phyloP scores from a whole-genome alignment of 345 rosid species.

The Moringa oleifera region DNA sequence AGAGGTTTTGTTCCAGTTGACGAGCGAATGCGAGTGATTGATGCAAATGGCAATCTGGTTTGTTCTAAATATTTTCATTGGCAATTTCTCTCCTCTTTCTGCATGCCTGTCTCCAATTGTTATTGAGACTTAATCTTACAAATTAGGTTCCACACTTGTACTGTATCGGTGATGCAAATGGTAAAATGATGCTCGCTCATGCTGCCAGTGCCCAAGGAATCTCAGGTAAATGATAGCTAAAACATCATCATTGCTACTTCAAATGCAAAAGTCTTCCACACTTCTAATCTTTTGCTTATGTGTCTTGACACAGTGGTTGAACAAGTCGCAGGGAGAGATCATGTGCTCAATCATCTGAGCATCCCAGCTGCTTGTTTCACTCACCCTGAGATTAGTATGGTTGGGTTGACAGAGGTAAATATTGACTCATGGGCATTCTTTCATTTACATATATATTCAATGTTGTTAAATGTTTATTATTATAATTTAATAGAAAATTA shows the following conservation, averaged over 20 bases:
- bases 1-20: constrained; percentile 93
- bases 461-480: too few species aligned
- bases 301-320: constrained; percentile 68
- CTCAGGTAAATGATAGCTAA: constrained; percentile 48
- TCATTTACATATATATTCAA: not conserved
- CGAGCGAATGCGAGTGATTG: constrained; percentile 83
- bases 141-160: constrained; percentile 78
- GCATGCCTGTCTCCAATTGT: not conserved
- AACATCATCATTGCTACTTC: not conserved
- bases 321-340: constrained; percentile 89
- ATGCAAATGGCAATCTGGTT: constrained; percentile 77
- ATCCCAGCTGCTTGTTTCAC: constrained; percentile 99
- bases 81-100: constrained; percentile 3
- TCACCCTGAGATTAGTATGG: constrained; percentile 99
- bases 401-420: constrained; percentile 91
- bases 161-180: constrained; percentile 97
- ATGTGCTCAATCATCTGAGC: constrained; percentile 85
- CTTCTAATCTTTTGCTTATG: constrained; percentile 14
- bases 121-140: constrained; percentile 10
- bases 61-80: constrained; percentile 7
- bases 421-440: not conserved
- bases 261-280: not conserved
- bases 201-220: constrained; percentile 99
- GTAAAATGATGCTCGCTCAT: constrained; percentile 99
- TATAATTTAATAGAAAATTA: too few species aligned